A percentile compares a stretch with the other conserved stretches of the same genome.
These are phyloP conservation scores for Annulohypoxylon truncatum DNA, from an alignment of 2,329 filamentous ascomycete genomes.

Conservation along the genomic window DNA sequence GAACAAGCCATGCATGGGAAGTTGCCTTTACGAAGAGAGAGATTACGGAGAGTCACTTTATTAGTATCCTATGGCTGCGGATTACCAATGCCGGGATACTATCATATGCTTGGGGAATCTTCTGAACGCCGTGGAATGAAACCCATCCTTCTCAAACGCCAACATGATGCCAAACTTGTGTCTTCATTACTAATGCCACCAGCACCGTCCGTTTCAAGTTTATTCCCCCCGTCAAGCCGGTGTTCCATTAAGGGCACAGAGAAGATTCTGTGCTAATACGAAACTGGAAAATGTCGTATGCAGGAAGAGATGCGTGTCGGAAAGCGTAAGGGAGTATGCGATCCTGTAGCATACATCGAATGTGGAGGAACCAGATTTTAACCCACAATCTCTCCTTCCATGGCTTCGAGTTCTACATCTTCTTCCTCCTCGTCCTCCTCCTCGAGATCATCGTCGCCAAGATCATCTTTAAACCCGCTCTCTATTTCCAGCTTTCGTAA, in stretches of 20 bases:
- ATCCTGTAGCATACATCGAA: neutral
- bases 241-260: neutral
- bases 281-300: neutral
- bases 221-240: conserved; percentile 1
- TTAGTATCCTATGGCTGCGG: conserved; percentile 30
- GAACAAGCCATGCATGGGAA: neutral
- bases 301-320: neutral
- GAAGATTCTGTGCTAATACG: neutral
- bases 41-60: conserved; percentile 14
- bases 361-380: conserved; percentile 19
- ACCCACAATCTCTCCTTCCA: conserved; percentile 47
- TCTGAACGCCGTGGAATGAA: conserved; percentile 41
- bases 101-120: conserved; percentile 38
- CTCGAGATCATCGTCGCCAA: conserved; percentile 68
- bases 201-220: conserved; percentile 26
- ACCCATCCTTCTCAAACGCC: conserved; percentile 43
- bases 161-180: conserved; percentile 28
- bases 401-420: conserved; percentile 52
- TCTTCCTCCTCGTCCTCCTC: conserved; percentile 66
- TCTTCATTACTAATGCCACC: conserved; percentile 28
- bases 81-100: conserved; percentile 15
- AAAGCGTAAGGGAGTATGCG: neutral
- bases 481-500: conserved; percentile 79
- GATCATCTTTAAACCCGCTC: conserved; percentile 80
- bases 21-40: neutral